A percentile compares a stretch with the other conserved stretches of the same genome.
Evolutionary conservation across 495 filamentous ascomycete species (phyloP).

Genomic region (Lineolata rhizophorae): DNA sequence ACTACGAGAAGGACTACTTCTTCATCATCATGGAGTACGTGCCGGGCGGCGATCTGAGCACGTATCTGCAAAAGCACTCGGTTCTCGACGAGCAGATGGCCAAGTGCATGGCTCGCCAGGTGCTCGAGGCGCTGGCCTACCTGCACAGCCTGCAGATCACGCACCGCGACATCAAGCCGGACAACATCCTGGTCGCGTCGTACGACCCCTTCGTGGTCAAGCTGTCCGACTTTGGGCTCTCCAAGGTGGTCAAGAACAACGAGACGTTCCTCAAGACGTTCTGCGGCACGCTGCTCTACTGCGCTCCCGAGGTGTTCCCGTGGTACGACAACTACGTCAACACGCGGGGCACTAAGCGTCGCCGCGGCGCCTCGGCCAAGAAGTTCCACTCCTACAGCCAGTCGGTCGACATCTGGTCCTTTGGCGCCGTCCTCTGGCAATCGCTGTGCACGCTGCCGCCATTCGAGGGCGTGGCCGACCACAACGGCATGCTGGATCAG

Average conservation of each 20-base stretch:
- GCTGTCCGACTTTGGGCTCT: conserved; percentile 86
- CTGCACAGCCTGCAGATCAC: conserved; percentile 72
- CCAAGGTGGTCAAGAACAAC: conserved; percentile 69
- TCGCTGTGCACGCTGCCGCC: conserved; percentile 54
- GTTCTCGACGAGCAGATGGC: conserved; percentile 44
- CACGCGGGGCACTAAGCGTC: conserved; percentile 23
- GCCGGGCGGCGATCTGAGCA: conserved; percentile 62
- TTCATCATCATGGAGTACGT: conserved; percentile 96
- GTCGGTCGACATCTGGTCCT: conserved; percentile 85
- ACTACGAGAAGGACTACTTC: conserved; percentile 52
- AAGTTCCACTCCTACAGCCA: conserved; percentile 40
- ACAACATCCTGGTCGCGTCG: conserved; percentile 74
- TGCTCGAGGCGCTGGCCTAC: conserved; percentile 67
- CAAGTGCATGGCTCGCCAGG: conserved; percentile 47
- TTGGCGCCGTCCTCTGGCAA: conserved; percentile 76
- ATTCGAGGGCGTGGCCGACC: conserved; percentile 43
- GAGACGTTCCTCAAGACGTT: conserved; percentile 90
- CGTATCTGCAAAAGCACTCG: conserved; percentile 35
- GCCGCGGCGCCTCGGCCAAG: conserved; percentile 27
- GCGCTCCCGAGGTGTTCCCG: conserved; percentile 87
- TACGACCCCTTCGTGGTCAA: conserved; percentile 60
- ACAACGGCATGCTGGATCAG: conserved; percentile 46
- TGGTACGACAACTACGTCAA: conserved; percentile 30
- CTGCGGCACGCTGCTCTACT: conserved; percentile 87
- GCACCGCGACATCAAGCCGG: conserved; percentile 92